These are phyloP conservation scores for Chaetomiaceae sp. DNA, from an alignment of 2,329 filamentous ascomycete species.

Conservation along the genomic window DNA sequence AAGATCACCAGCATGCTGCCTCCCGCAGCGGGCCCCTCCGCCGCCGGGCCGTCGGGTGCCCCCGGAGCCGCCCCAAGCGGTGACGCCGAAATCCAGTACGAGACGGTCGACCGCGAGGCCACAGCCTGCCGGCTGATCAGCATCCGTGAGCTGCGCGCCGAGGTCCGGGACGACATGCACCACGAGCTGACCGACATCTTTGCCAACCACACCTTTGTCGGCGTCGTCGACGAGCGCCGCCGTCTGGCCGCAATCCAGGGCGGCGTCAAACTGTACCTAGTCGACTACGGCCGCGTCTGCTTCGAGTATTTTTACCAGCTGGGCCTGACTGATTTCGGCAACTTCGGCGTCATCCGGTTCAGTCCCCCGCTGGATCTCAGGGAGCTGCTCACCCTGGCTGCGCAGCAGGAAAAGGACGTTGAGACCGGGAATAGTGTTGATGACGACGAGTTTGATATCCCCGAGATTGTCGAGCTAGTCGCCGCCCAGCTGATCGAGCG, in stretches of 20 bases:
- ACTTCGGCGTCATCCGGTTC: slow-evolving; percentile 82
- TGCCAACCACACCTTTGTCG: slow-evolving; percentile 85
- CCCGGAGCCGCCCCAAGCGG: slow-evolving; percentile 16
- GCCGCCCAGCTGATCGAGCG: slow-evolving; percentile 65
- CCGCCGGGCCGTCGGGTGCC: slow-evolving; percentile 31
- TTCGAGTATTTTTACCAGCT: slow-evolving; percentile 95
- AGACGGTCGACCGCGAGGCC: slow-evolving; percentile 63
- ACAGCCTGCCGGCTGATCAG: slow-evolving; percentile 73
- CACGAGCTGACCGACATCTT: slow-evolving; percentile 83
- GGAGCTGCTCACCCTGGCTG: slow-evolving; percentile 68
- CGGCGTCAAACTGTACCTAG: slow-evolving; percentile 83
- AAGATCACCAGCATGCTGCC: slow-evolving; percentile 97
- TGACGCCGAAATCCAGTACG: slow-evolving; percentile 59
- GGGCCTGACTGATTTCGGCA: slow-evolving; percentile 90
- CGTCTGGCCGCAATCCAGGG: slow-evolving; percentile 90
- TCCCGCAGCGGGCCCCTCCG: slow-evolving; percentile 47
- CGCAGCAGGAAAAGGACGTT: slow-evolving; percentile 59
- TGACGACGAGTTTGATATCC: slow-evolving; percentile 60
- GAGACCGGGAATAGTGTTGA: slow-evolving; percentile 29
- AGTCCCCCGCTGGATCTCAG: slow-evolving; percentile 67
- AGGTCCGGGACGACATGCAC: slow-evolving; percentile 78
- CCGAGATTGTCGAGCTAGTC: slow-evolving; percentile 62
- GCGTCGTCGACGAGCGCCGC: slow-evolving; percentile 80
- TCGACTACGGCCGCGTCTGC: slow-evolving; percentile 85
- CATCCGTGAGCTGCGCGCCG: slow-evolving; percentile 75